Conservation (phyloP, 208 protist genomes). For the Wallacemonas rigidus region DNA sequence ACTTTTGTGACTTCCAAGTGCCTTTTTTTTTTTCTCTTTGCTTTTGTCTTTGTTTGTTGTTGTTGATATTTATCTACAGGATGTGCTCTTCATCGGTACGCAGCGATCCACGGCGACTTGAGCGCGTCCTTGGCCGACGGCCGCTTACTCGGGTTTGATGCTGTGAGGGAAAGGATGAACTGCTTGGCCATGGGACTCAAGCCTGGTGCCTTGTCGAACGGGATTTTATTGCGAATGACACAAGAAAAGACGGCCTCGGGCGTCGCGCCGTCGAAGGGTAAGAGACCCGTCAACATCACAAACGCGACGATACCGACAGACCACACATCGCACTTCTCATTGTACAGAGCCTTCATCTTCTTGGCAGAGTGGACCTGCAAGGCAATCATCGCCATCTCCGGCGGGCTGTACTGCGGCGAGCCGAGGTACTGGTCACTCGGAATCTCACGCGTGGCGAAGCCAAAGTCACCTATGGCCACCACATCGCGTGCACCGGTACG, state of each 20-base stretch:
- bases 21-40: background rate
- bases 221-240: conserved; percentile 66
- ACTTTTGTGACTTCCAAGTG: background rate
- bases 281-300: conserved; percentile 74
- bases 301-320: conserved; percentile 86
- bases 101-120: conserved; percentile 60
- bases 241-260: conserved; percentile 62
- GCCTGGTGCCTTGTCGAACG: conserved; percentile 51
- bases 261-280: conserved; percentile 80
- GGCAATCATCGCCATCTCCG: conserved; percentile 78
- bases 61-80: background rate
- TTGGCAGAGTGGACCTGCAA: conserved; percentile 29
- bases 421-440: conserved; percentile 66
- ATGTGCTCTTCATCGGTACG: background rate
- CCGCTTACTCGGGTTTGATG: conserved; percentile 57
- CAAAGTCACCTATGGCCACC: conserved; percentile 97
- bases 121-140: conserved; percentile 66
- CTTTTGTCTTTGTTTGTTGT: background rate
- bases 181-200: conserved; percentile 47
- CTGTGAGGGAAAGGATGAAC: conserved; percentile 62
- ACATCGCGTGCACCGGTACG: conserved; percentile 65
- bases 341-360: conserved; percentile 54
- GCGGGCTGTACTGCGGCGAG: conserved; percentile 84
- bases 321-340: conserved; percentile 92
- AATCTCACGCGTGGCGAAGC: conserved; percentile 90